Evolutionary conservation across 768 basidiomycete species (phyloP).

Genomic region (Boletus subcaerulescens): DNA sequence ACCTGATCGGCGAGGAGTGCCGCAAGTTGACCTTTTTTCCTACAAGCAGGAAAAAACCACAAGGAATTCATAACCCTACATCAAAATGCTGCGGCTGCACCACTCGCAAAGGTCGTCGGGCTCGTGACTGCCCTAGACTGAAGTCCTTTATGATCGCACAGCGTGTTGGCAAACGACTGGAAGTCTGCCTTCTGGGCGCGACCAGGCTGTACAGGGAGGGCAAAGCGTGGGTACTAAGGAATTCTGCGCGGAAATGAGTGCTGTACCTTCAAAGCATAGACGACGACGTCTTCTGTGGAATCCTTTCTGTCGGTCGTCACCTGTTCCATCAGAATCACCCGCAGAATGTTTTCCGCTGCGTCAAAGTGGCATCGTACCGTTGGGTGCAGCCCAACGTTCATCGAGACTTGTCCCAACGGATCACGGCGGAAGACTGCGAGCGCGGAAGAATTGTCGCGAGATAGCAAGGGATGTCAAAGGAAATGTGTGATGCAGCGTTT

Average conservation of each 20-base stretch:
- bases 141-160: constrained; percentile 39
- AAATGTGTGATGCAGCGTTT: constrained; percentile 6
- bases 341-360: constrained; percentile 50
- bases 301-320: constrained; percentile 25
- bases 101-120: background rate
- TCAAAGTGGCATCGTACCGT: constrained; percentile 59
- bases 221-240: background rate
- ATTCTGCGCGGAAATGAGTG: background rate
- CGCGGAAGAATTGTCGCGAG: background rate
- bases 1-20: constrained; percentile 13
- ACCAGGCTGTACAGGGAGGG: constrained; percentile 25
- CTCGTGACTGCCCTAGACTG: constrained; percentile 13
- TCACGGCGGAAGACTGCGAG: constrained; percentile 65
- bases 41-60: background rate
- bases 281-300: constrained; percentile 42
- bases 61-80: background rate
- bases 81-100: constrained; percentile 15
- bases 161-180: constrained; percentile 46
- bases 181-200: constrained; percentile 53
- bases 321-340: constrained; percentile 53
- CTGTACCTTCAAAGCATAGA: constrained; percentile 64
- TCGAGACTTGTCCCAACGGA: constrained; percentile 65
- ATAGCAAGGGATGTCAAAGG: background rate
- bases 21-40: background rate
- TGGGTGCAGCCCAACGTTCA: constrained; percentile 58